A percentile compares a stretch with the other conserved stretches of the same genome.
Conservation (phyloP, 331 rosid genomes). For the Malus hybrid region DNA sequence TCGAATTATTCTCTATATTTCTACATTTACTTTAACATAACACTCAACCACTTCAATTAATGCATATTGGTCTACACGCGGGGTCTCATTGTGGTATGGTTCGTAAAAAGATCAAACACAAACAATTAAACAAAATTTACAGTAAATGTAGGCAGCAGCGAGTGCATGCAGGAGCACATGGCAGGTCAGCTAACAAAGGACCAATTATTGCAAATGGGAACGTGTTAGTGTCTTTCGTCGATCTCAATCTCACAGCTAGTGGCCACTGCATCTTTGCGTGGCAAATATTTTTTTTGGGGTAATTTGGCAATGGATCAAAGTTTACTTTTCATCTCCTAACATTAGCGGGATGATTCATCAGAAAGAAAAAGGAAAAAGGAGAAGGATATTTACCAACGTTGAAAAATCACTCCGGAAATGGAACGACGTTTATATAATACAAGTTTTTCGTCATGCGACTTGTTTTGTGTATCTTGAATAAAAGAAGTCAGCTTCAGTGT, state of each 20-base stretch:
- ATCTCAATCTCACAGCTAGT: neutral
- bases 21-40: no score
- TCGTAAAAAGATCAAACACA: no score
- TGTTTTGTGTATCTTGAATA: neutral
- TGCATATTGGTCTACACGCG: no score
- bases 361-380: neutral
- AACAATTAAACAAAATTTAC: neutral
- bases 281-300: neutral
- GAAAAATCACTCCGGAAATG: neutral
- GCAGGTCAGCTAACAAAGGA: neutral
- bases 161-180: neutral
- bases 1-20: no score
- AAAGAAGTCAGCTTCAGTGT: neutral
- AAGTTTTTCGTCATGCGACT: neutral
- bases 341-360: neutral
- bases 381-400: neutral
- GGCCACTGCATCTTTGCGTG: neutral
- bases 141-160: neutral
- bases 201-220: neutral
- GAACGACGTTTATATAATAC: neutral
- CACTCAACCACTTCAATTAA: no score
- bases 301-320: neutral
- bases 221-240: neutral
- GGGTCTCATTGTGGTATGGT: no score
- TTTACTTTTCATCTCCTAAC: neutral